Percentiles rank a stretch among this genome's conserved stretches.
Conservation (phyloP, 2,329 filamentous ascomycete genomes). For the Plectosphaerella cucumerina region DNA sequence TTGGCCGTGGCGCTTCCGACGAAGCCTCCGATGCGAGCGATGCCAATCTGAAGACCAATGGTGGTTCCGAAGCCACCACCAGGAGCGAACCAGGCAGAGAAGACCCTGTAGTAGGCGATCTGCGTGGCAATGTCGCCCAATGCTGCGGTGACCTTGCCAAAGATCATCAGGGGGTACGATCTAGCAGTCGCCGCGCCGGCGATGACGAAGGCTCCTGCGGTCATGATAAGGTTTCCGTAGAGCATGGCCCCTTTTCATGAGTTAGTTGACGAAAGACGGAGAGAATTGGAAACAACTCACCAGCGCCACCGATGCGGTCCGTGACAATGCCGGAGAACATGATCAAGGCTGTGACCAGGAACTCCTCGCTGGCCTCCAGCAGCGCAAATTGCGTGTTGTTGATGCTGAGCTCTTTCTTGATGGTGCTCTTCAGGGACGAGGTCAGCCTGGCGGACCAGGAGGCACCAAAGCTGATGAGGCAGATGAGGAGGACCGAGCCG, state of each 20-base stretch:
- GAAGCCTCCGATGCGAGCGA: slow-evolving; percentile 60
- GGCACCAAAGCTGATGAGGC: slow-evolving; percentile 54
- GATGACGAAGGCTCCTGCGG: slow-evolving; percentile 52
- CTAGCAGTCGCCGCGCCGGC: slow-evolving; percentile 53
- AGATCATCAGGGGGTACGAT: slow-evolving; percentile 57
- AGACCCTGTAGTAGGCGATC: slow-evolving; percentile 61
- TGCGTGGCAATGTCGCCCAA: slow-evolving; percentile 62
- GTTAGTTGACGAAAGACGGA: not conserved
- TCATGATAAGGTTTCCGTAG: slow-evolving; percentile 55
- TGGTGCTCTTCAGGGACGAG: slow-evolving; percentile 55
- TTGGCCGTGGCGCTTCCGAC: slow-evolving; percentile 58
- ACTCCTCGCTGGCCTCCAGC: slow-evolving; percentile 56
- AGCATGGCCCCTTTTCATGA: slow-evolving; percentile 42
- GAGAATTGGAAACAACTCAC: slow-evolving; percentile 19
- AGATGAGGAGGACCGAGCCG: slow-evolving; percentile 41
- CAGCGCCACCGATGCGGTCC: slow-evolving; percentile 54
- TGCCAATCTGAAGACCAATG: slow-evolving; percentile 53
- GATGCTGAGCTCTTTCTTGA: slow-evolving; percentile 58
- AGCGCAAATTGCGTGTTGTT: slow-evolving; percentile 56
- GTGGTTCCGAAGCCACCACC: slow-evolving; percentile 59
- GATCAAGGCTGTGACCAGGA: slow-evolving; percentile 56
- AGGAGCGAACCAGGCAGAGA: slow-evolving; percentile 61
- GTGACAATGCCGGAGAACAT: slow-evolving; percentile 51
- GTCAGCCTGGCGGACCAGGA: slow-evolving; percentile 57
- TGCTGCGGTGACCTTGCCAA: slow-evolving; percentile 48